Evolutionary conservation across 2,329 filamentous ascomycete genomes (phyloP).

Genomic region (Exophiala aquamarina): DNA sequence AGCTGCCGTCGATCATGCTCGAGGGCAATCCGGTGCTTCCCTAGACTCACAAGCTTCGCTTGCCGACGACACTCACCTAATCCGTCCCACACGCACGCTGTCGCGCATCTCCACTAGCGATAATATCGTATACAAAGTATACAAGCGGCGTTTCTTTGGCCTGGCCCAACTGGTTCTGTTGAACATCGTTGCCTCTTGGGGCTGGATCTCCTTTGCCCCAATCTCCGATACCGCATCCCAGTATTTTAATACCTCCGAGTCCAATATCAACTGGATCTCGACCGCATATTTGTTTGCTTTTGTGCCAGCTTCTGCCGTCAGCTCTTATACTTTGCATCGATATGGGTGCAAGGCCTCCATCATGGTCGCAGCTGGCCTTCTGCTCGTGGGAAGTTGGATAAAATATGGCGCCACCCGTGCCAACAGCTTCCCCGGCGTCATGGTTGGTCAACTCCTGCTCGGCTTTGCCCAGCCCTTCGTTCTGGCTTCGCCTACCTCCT

Average conservation of each 20-base stretch:
- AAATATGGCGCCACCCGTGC: slow-evolving; percentile 70
- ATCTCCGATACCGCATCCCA: slow-evolving; percentile 70
- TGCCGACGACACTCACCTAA: slow-evolving; percentile 4
- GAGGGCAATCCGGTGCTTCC: slow-evolving; percentile 5
- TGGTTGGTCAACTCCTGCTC: slow-evolving; percentile 89
- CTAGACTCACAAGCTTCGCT: slow-evolving; percentile 7
- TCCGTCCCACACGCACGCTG: slow-evolving; percentile 12
- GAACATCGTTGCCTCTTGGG: slow-evolving; percentile 94
- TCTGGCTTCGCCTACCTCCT: slow-evolving; percentile 81
- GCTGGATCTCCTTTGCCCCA: slow-evolving; percentile 92
- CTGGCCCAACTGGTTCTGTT: slow-evolving; percentile 78
- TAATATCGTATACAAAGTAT: slow-evolving; percentile 54
- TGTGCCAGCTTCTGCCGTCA: slow-evolving; percentile 68
- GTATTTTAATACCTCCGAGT: slow-evolving; percentile 75
- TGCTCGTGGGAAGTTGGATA: slow-evolving; percentile 87
- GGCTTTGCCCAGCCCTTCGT: slow-evolving; percentile 92
- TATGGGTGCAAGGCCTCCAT: slow-evolving; percentile 72
- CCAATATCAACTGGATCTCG: slow-evolving; percentile 87
- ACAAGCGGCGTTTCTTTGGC: slow-evolving; percentile 88
- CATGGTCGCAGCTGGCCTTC: slow-evolving; percentile 67
- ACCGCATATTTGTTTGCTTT: slow-evolving; percentile 87
- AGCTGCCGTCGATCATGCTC: not conserved
- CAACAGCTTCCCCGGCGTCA: slow-evolving; percentile 68
- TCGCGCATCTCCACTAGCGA: slow-evolving; percentile 24
- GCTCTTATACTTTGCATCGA: slow-evolving; percentile 75